Evolutionary conservation across 352 stramenopile species (phyloP).

Genomic region (Pythium insidiosum): DNA sequence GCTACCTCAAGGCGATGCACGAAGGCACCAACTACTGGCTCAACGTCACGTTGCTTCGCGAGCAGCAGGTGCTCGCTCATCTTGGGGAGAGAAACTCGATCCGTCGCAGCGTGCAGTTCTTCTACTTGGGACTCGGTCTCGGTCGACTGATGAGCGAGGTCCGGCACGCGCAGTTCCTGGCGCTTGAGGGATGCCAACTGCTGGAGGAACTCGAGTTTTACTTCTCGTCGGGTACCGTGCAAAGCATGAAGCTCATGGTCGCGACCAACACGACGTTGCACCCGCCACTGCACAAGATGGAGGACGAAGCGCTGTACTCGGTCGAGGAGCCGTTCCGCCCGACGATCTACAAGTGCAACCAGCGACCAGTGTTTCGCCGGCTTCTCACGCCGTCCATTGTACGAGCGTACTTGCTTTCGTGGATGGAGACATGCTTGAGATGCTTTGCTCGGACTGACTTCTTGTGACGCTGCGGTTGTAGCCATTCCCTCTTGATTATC

Average conservation of each 20-base stretch:
- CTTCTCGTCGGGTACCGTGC: constrained; percentile 62
- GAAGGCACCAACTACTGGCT: constrained; percentile 75
- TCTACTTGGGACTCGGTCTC: constrained; percentile 69
- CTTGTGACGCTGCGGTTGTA: no score
- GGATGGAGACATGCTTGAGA: background rate
- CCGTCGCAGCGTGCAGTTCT: constrained; percentile 61
- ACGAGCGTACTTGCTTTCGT: constrained; percentile 7
- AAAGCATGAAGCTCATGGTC: constrained; percentile 87
- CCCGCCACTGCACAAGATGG: constrained; percentile 27
- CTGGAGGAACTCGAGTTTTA: constrained; percentile 83
- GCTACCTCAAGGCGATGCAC: constrained; percentile 77
- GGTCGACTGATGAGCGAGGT: constrained; percentile 53
- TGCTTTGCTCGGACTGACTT: no score
- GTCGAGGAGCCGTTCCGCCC: constrained; percentile 51
- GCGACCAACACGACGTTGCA: constrained; percentile 62
- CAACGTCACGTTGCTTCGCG: constrained; percentile 61
- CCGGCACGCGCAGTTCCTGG: constrained; percentile 41
- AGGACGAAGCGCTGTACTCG: constrained; percentile 29
- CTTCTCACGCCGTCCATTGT: constrained; percentile 71
- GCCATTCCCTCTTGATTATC: constrained; percentile 77
- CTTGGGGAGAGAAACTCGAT: constrained; percentile 52
- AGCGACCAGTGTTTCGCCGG: constrained; percentile 62
- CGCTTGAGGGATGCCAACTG: constrained; percentile 70
- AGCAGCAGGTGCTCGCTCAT: constrained; percentile 58
- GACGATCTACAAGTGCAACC: constrained; percentile 79